These are phyloP conservation scores for Penicillium concentricum DNA, from an alignment of 2,329 filamentous ascomycete species.

Conservation along the genomic window DNA sequence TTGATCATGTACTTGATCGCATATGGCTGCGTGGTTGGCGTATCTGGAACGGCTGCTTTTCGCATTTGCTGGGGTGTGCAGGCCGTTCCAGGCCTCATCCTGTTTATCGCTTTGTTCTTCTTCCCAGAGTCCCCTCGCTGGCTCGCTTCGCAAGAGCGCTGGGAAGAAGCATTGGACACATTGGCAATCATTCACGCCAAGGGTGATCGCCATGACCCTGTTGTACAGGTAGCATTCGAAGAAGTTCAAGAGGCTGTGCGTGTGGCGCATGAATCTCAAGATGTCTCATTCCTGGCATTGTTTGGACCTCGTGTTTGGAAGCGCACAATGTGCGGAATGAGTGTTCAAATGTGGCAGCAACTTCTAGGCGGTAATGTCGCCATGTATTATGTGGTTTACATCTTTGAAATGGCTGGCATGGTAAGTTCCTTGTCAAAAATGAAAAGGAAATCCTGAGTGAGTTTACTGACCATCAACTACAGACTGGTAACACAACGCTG, in stretches of 20 bases:
- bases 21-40: conserved; percentile 37
- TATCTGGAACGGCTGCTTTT: conserved; percentile 48
- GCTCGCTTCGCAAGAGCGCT: conserved; percentile 60
- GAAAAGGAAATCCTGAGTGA: background rate
- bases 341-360: conserved; percentile 58
- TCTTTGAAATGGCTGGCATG: conserved; percentile 60
- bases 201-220: conserved; percentile 54
- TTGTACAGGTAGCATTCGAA: conserved; percentile 55
- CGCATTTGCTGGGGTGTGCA: conserved; percentile 64
- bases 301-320: conserved; percentile 52
- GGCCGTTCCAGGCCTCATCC: conserved; percentile 57
- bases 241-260: conserved; percentile 37
- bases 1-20: conserved; percentile 47
- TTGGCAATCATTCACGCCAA: conserved; percentile 59
- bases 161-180: conserved; percentile 52
- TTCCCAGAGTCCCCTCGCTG: conserved; percentile 62
- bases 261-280: conserved; percentile 32
- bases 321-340: conserved; percentile 53
- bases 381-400: conserved; percentile 61
- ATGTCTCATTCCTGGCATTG: conserved; percentile 40
- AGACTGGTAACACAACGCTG: conserved; percentile 43
- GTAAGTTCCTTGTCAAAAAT: conserved; percentile 15
- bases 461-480: conserved; percentile 3
- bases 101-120: conserved; percentile 56
- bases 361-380: conserved; percentile 58